Conservation (phyloP, 2,329 filamentous ascomycete genomes). For the Colletotrichum ledebouriae region DNA sequence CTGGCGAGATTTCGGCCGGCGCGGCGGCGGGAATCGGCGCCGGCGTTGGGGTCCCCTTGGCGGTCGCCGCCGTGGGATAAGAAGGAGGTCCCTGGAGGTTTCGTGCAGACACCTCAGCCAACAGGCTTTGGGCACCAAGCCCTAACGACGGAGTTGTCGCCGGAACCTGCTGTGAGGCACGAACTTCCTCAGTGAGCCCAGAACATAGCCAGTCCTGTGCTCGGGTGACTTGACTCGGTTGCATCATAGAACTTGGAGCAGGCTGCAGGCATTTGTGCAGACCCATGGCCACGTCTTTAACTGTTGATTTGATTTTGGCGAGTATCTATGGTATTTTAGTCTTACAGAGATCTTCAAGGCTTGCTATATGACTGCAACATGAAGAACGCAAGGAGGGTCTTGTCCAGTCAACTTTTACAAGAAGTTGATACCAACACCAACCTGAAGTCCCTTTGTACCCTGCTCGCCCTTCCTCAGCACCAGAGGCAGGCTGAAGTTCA, state of each 20-base stretch:
- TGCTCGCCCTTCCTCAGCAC: conserved; percentile 87
- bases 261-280: not conserved
- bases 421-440: conserved; percentile 98
- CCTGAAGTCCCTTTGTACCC: conserved; percentile 88
- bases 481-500: conserved; percentile 93
- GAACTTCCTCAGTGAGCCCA: conserved; percentile 9
- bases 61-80: conserved; percentile 9
- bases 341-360: not conserved
- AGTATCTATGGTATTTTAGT: conserved; percentile 20
- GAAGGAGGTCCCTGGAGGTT: not conserved
- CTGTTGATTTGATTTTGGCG: conserved; percentile 2
- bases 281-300: not conserved
- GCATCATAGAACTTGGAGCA: not conserved
- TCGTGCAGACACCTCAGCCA: not conserved
- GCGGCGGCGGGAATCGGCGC: conserved; percentile 37
- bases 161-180: not conserved
- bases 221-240: not conserved
- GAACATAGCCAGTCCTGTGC: not conserved
- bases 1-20: not conserved
- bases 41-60: conserved; percentile 30
- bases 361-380: not conserved
- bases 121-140: not conserved
- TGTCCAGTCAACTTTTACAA: conserved; percentile 67
- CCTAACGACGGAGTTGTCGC: conserved; percentile 4
- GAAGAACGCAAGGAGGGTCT: not conserved